These are phyloP conservation scores for Hericium erinaceus DNA, from an alignment of 768 basidiomycete genomes.

Conservation along the genomic window DNA sequence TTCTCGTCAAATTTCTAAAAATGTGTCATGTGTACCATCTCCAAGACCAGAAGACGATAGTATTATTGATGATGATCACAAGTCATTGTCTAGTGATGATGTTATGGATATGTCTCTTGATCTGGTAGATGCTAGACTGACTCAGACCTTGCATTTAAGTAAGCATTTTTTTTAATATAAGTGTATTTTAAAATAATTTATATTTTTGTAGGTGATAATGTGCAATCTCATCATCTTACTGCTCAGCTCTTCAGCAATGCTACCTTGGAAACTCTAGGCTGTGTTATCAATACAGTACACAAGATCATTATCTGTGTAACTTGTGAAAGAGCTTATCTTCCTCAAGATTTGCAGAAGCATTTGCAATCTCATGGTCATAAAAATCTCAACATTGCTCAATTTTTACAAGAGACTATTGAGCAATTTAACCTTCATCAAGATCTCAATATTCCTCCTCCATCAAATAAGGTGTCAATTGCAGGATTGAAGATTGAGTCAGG, in stretches of 20 bases:
- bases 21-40: neutral
- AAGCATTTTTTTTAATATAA: neutral
- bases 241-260: neutral
- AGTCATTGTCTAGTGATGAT: too few relatives aligned
- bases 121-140: neutral
- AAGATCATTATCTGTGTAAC: neutral
- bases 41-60: neutral
- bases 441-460: neutral
- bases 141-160: neutral
- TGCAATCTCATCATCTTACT: neutral
- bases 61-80: neutral
- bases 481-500: neutral
- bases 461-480: neutral
- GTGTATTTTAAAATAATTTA: neutral
- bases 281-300: neutral
- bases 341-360: neutral
- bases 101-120: neutral
- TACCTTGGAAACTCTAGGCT: neutral
- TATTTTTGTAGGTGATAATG: neutral
- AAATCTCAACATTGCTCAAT: neutral
- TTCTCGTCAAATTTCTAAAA: neutral
- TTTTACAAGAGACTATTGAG: neutral
- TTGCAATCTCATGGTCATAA: neutral
- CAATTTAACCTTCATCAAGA: neutral
- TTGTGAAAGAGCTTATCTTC: neutral